Conservation (phyloP, 2,329 filamentous ascomycete genomes). For the Xylaria arbuscula region DNA sequence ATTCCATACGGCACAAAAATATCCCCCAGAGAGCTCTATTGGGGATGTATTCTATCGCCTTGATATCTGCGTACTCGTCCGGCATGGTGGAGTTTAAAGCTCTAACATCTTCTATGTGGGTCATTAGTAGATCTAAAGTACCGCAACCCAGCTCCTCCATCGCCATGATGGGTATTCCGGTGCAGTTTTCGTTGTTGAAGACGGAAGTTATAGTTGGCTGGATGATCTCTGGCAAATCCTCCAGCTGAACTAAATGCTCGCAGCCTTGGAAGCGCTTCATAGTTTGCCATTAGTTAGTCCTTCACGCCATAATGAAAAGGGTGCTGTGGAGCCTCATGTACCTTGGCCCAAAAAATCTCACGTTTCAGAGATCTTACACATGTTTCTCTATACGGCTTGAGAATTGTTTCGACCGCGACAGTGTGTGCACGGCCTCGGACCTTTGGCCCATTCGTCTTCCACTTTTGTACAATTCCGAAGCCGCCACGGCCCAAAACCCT, state of each 20-base stretch:
- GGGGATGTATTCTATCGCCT: constrained; percentile 31
- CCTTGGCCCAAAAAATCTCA: constrained; percentile 29
- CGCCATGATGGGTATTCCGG: constrained; percentile 1
- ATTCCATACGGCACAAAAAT: constrained; percentile 31
- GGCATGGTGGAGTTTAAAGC: not conserved
- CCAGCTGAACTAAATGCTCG: constrained; percentile 32
- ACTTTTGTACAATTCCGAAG: constrained; percentile 27
- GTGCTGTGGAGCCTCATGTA: not conserved
- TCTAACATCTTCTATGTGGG: not conserved
- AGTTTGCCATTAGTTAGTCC: not conserved
- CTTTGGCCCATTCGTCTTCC: constrained; percentile 9
- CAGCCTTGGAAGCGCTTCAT: constrained; percentile 24
- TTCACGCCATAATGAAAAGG: not conserved
- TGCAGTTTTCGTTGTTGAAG: constrained; percentile 18
- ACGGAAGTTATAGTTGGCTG: not conserved
- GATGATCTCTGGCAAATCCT: constrained; percentile 2
- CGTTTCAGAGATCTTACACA: not conserved
- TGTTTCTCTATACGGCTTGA: not conserved
- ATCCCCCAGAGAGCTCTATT: constrained; percentile 28
- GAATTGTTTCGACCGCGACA: constrained; percentile 26
- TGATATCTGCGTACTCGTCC: not conserved
- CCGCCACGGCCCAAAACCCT: constrained; percentile 32
- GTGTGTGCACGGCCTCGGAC: not conserved
- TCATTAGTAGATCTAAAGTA: not conserved
- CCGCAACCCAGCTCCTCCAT: constrained; percentile 30